Percentiles rank a stretch among this genome's conserved stretches.
Conservation (phyloP, 352 stramenopile species). For the Pythium sp. region DNA sequence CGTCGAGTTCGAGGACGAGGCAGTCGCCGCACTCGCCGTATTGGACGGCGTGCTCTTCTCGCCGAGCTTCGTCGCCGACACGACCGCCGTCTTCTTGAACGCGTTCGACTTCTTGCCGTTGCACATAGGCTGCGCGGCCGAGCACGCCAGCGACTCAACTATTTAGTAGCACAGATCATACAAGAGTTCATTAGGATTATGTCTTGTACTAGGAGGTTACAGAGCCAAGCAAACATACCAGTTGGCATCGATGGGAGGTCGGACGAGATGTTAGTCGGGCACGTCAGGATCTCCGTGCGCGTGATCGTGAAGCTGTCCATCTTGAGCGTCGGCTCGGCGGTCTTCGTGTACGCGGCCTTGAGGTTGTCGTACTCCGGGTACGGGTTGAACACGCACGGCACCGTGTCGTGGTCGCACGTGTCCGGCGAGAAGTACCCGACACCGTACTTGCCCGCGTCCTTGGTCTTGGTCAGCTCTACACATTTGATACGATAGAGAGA, state of each 20-base stretch:
- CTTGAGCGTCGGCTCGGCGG: slow-evolving; percentile 30
- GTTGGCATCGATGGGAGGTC: neutral
- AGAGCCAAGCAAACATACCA: neutral
- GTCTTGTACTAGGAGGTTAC: neutral
- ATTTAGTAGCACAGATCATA: neutral
- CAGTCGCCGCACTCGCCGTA: neutral
- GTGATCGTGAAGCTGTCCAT: slow-evolving; percentile 27
- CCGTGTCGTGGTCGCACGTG: slow-evolving; percentile 49
- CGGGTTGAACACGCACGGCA: slow-evolving; percentile 56
- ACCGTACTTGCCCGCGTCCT: slow-evolving; percentile 64
- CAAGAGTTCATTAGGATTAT: neutral
- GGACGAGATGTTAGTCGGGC: slow-evolving; percentile 19
- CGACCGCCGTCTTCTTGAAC: slow-evolving; percentile 30
- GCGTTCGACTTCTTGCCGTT: slow-evolving; percentile 54
- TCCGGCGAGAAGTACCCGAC: slow-evolving; percentile 71
- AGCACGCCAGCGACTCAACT: slow-evolving; percentile 53
- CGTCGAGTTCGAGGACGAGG: neutral
- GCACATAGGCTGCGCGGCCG: slow-evolving; percentile 49
- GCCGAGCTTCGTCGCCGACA: slow-evolving; percentile 5
- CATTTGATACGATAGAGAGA: neutral
- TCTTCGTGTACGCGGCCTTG: slow-evolving; percentile 63
- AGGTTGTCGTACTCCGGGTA: slow-evolving; percentile 77
- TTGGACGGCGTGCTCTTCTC: slow-evolving; percentile 12
- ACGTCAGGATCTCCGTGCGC: slow-evolving; percentile 36
- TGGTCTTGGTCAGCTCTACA: slow-evolving; percentile 9